These are phyloP conservation scores for Cystobasidium sp. DNA, from an alignment of 1,284 basidiomycete genomes.

Conservation along the genomic window DNA sequence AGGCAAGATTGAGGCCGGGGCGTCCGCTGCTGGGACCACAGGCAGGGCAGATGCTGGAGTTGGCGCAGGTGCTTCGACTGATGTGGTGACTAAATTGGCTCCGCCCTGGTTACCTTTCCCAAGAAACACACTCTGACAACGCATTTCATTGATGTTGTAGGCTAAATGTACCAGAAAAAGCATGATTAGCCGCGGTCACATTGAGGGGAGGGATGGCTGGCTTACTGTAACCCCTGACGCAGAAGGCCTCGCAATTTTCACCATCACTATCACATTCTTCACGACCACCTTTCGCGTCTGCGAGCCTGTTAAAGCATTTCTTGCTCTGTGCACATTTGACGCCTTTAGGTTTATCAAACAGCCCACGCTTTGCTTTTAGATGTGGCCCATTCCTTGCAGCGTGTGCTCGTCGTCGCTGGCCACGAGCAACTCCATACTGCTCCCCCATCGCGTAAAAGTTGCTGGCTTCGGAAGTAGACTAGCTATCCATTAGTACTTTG, in stretches of 20 bases:
- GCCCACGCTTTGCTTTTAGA: too few relatives aligned
- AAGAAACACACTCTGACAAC: constrained; percentile 1
- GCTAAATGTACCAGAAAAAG: neutral
- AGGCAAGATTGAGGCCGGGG: neutral
- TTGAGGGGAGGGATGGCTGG: neutral
- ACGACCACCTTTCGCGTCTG: constrained; percentile 12
- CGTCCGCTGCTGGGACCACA: neutral
- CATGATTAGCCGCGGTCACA: neutral
- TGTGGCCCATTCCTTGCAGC: too few relatives aligned
- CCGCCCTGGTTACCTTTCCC: neutral
- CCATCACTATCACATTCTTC: constrained; percentile 14
- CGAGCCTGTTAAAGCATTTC: constrained; percentile 11
- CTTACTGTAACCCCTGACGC: constrained; percentile 7
- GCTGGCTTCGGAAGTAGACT: too few relatives aligned
- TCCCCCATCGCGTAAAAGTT: too few relatives aligned
- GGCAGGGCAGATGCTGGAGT: neutral
- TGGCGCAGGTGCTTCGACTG: neutral
- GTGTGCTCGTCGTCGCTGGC: too few relatives aligned
- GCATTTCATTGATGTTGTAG: constrained; percentile 4
- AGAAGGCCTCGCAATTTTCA: constrained; percentile 15
- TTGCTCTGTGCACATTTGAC: constrained; percentile 5
- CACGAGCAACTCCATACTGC: too few relatives aligned
- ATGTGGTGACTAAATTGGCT: neutral
- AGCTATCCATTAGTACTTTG: too few relatives aligned
- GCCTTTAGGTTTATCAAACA: neutral